Evolutionary conservation across 108 stramenopile species (phyloP).

Genomic region (Seminavis robusta): DNA sequence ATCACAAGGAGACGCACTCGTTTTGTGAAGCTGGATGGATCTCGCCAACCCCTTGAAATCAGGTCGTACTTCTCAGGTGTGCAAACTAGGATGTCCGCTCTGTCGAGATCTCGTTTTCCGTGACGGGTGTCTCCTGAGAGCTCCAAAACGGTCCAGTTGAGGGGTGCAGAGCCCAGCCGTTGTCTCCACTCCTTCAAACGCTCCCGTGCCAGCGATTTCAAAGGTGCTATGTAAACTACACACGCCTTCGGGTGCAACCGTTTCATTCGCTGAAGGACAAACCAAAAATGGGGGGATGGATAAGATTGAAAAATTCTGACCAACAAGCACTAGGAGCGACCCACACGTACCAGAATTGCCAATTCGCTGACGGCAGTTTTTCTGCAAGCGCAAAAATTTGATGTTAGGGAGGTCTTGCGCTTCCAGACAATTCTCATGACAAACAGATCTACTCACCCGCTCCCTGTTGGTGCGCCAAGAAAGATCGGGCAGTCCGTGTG

Average conservation of each 20-base stretch:
- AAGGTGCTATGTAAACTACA: slow-evolving; percentile 97
- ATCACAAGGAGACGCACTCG: slow-evolving; percentile 90
- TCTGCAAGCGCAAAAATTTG: no score
- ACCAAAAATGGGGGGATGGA: neutral
- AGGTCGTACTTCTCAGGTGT: slow-evolving; percentile 99
- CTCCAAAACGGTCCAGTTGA: slow-evolving; percentile 93
- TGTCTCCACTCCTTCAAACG: slow-evolving; percentile 93
- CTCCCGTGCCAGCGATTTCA: slow-evolving; percentile 97
- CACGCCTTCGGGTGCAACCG: slow-evolving; percentile 51
- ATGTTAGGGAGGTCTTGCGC: no score
- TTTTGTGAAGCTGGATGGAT: slow-evolving; percentile 62
- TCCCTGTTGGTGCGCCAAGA: slow-evolving; percentile 97
- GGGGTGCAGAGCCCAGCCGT: slow-evolving; percentile 68
- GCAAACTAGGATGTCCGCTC: slow-evolving; percentile 94
- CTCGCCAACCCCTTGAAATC: slow-evolving; percentile 92
- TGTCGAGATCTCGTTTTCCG: slow-evolving; percentile 72
- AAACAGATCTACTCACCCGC: no score
- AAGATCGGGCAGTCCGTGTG: slow-evolving; percentile 89
- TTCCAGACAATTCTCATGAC: slow-evolving; percentile 92
- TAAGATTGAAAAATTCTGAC: neutral
- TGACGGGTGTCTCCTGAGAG: slow-evolving; percentile 97
- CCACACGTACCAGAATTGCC: no score
- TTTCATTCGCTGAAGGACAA: slow-evolving; percentile 83
- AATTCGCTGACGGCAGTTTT: slow-evolving; percentile 31
- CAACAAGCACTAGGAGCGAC: no score